phyloP scores from a whole-genome alignment of 805 yeast genomes.

The Lipomyces chichibuensis region DNA sequence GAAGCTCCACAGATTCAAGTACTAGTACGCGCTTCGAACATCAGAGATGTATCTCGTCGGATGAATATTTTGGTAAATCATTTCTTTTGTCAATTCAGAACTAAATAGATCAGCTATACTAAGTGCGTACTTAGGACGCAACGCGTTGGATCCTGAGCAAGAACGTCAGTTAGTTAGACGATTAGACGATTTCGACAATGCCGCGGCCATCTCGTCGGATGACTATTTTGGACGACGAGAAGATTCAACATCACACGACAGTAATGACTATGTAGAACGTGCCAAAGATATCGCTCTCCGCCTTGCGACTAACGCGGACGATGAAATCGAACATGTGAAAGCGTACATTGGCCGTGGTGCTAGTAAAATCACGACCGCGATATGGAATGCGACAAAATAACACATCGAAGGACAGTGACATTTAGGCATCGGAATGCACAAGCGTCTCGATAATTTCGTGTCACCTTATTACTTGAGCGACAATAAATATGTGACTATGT shows the following conservation, averaged over 20 bases:
- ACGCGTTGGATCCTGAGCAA: neutral
- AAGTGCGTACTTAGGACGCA: neutral
- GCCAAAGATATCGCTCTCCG: slow-evolving; percentile 13
- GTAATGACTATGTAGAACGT: slow-evolving; percentile 6
- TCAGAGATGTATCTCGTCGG: slow-evolving; percentile 25
- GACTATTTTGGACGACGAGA: slow-evolving; percentile 86
- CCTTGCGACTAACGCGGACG: slow-evolving; percentile 11
- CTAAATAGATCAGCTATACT: neutral
- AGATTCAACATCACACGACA: neutral
- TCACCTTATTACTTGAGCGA: neutral
- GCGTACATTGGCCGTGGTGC: slow-evolving; percentile 2
- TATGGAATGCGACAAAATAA: slow-evolving; percentile 3
- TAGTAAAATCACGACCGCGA: slow-evolving; percentile 4
- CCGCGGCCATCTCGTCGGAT: slow-evolving; percentile 94
- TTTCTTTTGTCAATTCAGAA: neutral
- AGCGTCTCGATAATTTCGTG: neutral
- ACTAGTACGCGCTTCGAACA: neutral
- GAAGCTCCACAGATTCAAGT: slow-evolving; percentile 8
- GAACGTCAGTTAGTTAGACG: slow-evolving; percentile 8
- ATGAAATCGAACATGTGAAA: slow-evolving; percentile 5
- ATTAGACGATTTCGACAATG: slow-evolving; percentile 70
- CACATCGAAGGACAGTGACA: neutral
- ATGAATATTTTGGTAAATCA: slow-evolving; percentile 23
- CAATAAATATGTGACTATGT: neutral
- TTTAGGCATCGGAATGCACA: neutral